Conservation (phyloP, 2,329 filamentous ascomycete genomes). For the Colletotrichum sp. region DNA sequence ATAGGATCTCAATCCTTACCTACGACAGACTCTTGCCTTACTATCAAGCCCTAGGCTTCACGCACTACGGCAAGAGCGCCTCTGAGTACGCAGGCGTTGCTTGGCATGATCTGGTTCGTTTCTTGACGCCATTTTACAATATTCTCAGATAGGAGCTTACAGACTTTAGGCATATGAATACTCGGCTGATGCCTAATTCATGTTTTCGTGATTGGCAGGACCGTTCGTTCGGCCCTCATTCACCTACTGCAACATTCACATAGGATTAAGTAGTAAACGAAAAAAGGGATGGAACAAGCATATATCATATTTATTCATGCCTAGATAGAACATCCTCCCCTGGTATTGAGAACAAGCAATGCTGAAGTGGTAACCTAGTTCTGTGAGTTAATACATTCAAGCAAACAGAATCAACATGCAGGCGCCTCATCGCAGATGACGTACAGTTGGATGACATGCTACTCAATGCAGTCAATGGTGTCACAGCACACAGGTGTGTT, state of each 20-base stretch:
- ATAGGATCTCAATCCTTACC: slow-evolving; percentile 33
- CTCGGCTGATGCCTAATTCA: neutral
- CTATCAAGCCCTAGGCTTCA: slow-evolving; percentile 34
- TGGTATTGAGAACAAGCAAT: neutral
- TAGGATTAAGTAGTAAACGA: neutral
- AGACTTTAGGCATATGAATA: neutral
- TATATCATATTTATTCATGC: neutral
- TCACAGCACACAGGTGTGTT: neutral
- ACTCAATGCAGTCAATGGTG: neutral
- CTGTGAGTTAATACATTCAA: too few species aligned
- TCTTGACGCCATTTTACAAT: neutral
- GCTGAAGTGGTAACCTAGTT: neutral
- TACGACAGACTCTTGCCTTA: slow-evolving; percentile 33
- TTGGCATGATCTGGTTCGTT: slow-evolving; percentile 33
- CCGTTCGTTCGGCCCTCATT: neutral
- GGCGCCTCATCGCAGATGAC: neutral
- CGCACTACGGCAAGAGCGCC: slow-evolving; percentile 33
- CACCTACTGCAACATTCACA: neutral
- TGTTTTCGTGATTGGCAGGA: neutral
- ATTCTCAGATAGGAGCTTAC: neutral
- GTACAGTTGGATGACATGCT: neutral
- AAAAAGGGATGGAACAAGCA: neutral
- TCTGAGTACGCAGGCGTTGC: slow-evolving; percentile 32
- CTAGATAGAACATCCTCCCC: neutral
- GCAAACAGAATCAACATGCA: too few species aligned